Evolutionary conservation across 768 basidiomycete species (phyloP).

Genomic region (Trametopsis cervina): DNA sequence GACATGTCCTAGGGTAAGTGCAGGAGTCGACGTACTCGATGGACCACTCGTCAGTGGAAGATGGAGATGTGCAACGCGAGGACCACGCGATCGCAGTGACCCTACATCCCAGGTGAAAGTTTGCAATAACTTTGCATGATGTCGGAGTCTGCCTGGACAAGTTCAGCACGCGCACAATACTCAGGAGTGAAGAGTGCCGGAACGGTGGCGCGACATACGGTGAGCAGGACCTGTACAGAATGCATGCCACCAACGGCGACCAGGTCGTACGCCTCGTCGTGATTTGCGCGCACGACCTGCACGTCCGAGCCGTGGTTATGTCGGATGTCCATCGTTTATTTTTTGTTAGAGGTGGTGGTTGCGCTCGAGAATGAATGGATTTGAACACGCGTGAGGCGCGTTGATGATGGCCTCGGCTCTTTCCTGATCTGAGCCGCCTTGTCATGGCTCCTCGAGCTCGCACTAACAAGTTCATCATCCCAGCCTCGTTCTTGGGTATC

Average conservation of each 20-base stretch:
- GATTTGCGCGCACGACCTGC: constrained; percentile 51
- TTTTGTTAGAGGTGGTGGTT: background rate
- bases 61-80: constrained; percentile 58
- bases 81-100: constrained; percentile 80
- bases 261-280: constrained; percentile 59
- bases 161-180: constrained; percentile 1
- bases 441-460: constrained; percentile 8
- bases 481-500: constrained; percentile 52
- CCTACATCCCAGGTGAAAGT: constrained; percentile 65
- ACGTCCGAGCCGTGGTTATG: constrained; percentile 56
- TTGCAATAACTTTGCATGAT: constrained; percentile 47
- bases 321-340: constrained; percentile 45
- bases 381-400: background rate
- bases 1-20: constrained; percentile 1
- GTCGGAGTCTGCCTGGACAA: constrained; percentile 16
- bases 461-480: constrained; percentile 45
- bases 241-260: constrained; percentile 70
- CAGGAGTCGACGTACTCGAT: constrained; percentile 46
- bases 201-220: constrained; percentile 36
- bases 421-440: too few species aligned
- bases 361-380: background rate
- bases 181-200: background rate
- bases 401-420: too few species aligned
- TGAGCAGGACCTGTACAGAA: constrained; percentile 59
- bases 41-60: constrained; percentile 56